These are phyloP conservation scores for Metschnikowia picachoensis DNA, from an alignment of 805 yeast genomes.

Conservation along the genomic window DNA sequence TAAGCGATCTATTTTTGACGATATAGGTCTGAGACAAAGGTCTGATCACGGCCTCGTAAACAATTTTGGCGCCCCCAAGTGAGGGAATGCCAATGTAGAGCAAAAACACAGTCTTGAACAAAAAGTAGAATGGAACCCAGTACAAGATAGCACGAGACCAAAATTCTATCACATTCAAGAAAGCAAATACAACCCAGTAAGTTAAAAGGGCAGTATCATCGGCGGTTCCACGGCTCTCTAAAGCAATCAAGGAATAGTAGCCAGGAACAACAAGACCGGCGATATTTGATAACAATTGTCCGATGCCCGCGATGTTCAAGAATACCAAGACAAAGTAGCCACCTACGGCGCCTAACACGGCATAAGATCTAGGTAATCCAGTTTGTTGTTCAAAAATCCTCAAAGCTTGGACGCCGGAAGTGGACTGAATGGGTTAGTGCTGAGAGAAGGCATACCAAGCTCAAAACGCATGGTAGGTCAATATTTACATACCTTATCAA, in stretches of 20 bases:
- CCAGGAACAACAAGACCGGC: conserved; percentile 92
- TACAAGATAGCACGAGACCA: conserved; percentile 91
- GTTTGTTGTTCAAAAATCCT: conserved; percentile 39
- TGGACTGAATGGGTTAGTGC: conserved; percentile 23
- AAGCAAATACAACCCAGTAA: conserved; percentile 98
- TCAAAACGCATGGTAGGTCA: background rate
- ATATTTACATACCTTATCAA: conserved; percentile 16
- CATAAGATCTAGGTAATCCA: conserved; percentile 81
- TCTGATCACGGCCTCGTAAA: conserved; percentile 61
- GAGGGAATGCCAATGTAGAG: conserved; percentile 85
- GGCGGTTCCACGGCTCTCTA: conserved; percentile 59
- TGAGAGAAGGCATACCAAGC: background rate
- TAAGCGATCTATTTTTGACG: conserved; percentile 23
- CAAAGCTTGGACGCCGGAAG: conserved; percentile 29
- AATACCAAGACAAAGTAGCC: conserved; percentile 75
- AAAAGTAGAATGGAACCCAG: conserved; percentile 96
- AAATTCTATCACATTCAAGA: conserved; percentile 86
- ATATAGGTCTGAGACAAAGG: conserved; percentile 56
- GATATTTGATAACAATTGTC: conserved; percentile 87
- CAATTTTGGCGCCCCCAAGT: conserved; percentile 77
- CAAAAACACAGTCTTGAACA: conserved; percentile 84
- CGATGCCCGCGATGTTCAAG: conserved; percentile 90
- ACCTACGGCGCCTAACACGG: conserved; percentile 60
- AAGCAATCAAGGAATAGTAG: conserved; percentile 79
- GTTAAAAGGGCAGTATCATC: conserved; percentile 90